Percentiles rank a stretch among this genome's conserved stretches.
Evolutionary conservation across 768 basidiomycete species (phyloP).

Genomic region (Rhodotorula sphaerocarpa): DNA sequence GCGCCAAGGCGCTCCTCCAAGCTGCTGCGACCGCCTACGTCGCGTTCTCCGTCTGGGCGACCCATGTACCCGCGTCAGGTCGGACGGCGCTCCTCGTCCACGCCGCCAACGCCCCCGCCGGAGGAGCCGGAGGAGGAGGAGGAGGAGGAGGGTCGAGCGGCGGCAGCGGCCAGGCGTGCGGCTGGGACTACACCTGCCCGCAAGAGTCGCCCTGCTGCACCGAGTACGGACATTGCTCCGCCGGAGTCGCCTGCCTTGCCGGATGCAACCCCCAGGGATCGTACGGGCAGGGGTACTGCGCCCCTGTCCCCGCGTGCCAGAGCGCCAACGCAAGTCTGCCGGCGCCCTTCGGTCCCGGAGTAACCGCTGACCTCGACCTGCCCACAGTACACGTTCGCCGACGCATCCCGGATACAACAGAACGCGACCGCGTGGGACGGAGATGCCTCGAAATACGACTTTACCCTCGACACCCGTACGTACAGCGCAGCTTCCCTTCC

Average conservation of each 20-base stretch:
- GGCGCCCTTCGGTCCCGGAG: too few relatives aligned
- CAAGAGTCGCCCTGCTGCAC: slow-evolving; percentile 39
- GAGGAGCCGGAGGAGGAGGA: neutral
- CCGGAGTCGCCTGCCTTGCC: slow-evolving; percentile 37
- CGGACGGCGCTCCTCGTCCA: neutral
- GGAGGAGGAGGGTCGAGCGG: neutral
- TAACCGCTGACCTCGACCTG: slow-evolving; percentile 14
- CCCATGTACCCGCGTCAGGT: neutral
- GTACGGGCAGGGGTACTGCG: slow-evolving; percentile 37
- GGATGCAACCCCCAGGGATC: slow-evolving; percentile 42
- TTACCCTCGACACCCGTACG: slow-evolving; percentile 38
- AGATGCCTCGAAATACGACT: slow-evolving; percentile 41
- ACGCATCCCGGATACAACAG: slow-evolving; percentile 17
- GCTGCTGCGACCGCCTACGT: neutral
- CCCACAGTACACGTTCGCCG: slow-evolving; percentile 31
- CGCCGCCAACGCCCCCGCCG: slow-evolving; percentile 8
- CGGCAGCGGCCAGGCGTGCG: neutral
- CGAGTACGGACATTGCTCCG: slow-evolving; percentile 40
- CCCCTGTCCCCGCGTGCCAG: slow-evolving; percentile 36
- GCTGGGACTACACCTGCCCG: slow-evolving; percentile 27
- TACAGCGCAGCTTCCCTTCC: neutral
- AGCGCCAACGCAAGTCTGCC: slow-evolving; percentile 32
- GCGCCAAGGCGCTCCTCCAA: neutral
- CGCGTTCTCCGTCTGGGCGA: too few relatives aligned
- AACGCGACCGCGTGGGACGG: slow-evolving; percentile 40